phyloP scores from a whole-genome alignment of 2,329 filamentous ascomycete genomes.

The Ceratocystiopsis sp. region DNA sequence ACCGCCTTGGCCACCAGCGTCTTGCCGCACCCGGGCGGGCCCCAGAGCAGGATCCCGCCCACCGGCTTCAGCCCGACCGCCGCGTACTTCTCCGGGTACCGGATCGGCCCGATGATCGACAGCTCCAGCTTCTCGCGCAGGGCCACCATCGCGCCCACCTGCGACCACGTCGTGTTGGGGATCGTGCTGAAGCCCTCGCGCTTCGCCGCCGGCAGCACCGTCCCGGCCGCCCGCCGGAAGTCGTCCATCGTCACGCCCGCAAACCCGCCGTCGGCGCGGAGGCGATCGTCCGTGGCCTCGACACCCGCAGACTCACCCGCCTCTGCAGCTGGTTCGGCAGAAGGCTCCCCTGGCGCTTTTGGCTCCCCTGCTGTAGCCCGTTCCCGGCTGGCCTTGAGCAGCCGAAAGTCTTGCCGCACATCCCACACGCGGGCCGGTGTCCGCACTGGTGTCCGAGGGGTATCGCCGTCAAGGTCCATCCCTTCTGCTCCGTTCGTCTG shows the following conservation, averaged over 20 bases:
- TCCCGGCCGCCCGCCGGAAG: constrained; percentile 58
- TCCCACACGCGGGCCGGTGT: neutral
- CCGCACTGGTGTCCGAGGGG: neutral
- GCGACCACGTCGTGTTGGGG: constrained; percentile 80
- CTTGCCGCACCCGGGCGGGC: constrained; percentile 91
- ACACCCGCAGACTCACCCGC: no score
- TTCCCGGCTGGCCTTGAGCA: constrained; percentile 3
- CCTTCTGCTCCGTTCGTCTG: no score
- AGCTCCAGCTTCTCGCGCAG: constrained; percentile 68
- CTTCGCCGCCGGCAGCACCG: constrained; percentile 65
- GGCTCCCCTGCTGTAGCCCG: neutral
- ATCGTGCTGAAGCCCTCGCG: constrained; percentile 91
- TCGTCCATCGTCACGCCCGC: constrained; percentile 30
- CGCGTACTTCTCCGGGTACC: constrained; percentile 59
- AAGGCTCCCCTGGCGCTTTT: neutral
- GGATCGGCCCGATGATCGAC: constrained; percentile 82
- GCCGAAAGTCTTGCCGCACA: neutral
- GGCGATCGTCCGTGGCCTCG: no score
- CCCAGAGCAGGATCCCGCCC: constrained; percentile 86
- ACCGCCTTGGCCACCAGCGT: constrained; percentile 92
- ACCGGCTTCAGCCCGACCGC: constrained; percentile 64
- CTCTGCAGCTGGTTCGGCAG: no score
- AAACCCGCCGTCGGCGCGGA: no score
- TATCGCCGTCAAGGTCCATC: no score
- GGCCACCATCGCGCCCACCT: constrained; percentile 71